Evolutionary conservation across 2,329 filamentous ascomycete species (phyloP), one percentile per base, ranked within the genome.

Genomic region (Epichloe hybrida): DNA sequence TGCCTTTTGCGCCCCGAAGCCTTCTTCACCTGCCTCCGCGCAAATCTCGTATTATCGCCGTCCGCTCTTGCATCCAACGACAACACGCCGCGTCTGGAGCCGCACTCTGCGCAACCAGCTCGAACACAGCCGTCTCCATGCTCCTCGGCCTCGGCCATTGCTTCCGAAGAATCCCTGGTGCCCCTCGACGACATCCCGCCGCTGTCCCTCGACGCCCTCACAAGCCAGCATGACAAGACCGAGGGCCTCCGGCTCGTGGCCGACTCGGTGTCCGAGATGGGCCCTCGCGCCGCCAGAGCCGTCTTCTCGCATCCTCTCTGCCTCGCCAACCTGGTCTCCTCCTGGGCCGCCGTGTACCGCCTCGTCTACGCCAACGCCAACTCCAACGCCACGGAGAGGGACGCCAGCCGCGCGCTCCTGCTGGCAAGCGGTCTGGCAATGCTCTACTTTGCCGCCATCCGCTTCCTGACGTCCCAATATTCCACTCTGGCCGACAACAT

Each of bases 251-350:
- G 78, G 55, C 77, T 95, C 20, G 75, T 95, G 39, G 84, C 88
- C 54, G 87, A 91, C 66, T 88, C 83, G 52, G 79, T 94, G 47
- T 86, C 87, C 37, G 84, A 95, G 67, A 88, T 93, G 72, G 81
- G 84, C 54, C 83, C 88, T 62, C 69, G 76, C 8, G 80, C 86
- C 20, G 78, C 81, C 41, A 69, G 71, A 50, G 70, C 78, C 55
- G 70, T 93, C 52, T 71, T 86, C 54, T 78, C 77, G 58, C 80
- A 88, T 66, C 80, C 79, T 0, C 63, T 77, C 23, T 70, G 73
- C 47, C 61, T 82, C 13, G 67, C 72, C 21, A 64, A 72, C 7
- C 66, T 81, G n/a, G 61, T 67, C 40, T 61, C 66, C 11, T 58
- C 66, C 15, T 64, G 80, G 17, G 70, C 64, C 11, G 54, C 68